phyloP scores from a whole-genome alignment of 2,329 filamentous ascomycete genomes.

The Escovopsis sp. region DNA sequence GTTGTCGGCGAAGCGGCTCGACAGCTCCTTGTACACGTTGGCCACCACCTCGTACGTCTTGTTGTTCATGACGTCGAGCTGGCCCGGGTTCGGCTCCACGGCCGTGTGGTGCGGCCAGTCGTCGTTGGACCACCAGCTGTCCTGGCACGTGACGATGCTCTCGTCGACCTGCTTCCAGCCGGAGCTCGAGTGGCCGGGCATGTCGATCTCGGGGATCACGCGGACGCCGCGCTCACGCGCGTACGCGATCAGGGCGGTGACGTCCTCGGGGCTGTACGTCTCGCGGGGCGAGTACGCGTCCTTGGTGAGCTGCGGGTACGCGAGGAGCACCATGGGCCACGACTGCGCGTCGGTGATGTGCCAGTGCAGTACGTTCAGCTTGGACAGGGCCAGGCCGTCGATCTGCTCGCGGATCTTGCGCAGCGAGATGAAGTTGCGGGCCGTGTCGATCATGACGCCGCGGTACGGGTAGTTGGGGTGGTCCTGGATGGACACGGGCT shows the following conservation, averaged over 20 bases:
- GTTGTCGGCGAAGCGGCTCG: conserved; percentile 31
- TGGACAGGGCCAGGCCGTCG: conserved; percentile 37
- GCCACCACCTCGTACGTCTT: conserved; percentile 38
- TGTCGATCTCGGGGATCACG: conserved; percentile 40
- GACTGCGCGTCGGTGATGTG: conserved; percentile 40
- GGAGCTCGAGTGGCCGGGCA: conserved; percentile 38
- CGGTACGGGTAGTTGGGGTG: conserved; percentile 36
- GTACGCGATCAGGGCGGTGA: conserved; percentile 30
- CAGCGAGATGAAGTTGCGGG: conserved; percentile 36
- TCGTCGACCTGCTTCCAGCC: conserved; percentile 39
- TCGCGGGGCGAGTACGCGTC: conserved; percentile 37
- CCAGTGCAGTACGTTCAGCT: conserved; percentile 43
- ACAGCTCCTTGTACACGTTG: conserved; percentile 38
- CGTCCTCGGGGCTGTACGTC: conserved; percentile 25
- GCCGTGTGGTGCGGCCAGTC: conserved; percentile 34
- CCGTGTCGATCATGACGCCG: conserved; percentile 39
- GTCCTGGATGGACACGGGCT: conserved; percentile 35
- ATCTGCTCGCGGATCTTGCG: conserved; percentile 38
- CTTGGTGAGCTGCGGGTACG: conserved; percentile 35
- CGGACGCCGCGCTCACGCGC: conserved; percentile 37
- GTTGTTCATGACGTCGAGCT: conserved; percentile 39
- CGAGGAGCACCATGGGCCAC: conserved; percentile 34
- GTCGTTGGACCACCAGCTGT: conserved; percentile 48
- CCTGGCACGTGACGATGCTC: conserved; percentile 34
- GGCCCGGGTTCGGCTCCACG: conserved; percentile 39